These are phyloP conservation scores for Ophiostoma australiae DNA, from an alignment of 2,329 filamentous ascomycete species.

Conservation along the genomic window DNA sequence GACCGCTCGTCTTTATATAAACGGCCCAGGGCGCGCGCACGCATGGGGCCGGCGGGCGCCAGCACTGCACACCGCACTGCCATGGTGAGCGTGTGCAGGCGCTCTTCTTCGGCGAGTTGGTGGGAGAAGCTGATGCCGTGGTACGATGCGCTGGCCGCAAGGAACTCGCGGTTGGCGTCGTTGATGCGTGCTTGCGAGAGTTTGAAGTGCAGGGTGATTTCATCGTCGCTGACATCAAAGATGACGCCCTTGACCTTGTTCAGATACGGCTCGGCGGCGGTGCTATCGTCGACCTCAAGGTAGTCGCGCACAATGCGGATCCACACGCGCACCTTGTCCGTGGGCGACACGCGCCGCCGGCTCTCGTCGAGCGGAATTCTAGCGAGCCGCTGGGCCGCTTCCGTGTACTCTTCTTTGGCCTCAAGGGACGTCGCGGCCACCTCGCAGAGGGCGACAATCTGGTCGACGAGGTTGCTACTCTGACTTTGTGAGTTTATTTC, in stretches of 20 bases:
- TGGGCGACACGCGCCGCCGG: slow-evolving; percentile 74
- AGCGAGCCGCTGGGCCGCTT: slow-evolving; percentile 71
- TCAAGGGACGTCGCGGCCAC: slow-evolving; percentile 81
- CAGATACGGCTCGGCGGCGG: slow-evolving; percentile 75
- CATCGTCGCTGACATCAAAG: slow-evolving; percentile 67
- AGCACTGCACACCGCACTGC: slow-evolving; percentile 90
- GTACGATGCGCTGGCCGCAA: slow-evolving; percentile 83
- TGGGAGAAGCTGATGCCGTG: slow-evolving; percentile 76
- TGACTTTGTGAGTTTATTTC: slow-evolving; percentile 49
- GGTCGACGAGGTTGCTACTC: slow-evolving; percentile 70
- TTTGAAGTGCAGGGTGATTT: slow-evolving; percentile 77
- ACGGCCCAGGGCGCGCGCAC: slow-evolving; percentile 72
- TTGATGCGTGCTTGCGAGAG: slow-evolving; percentile 89
- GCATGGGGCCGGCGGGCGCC: slow-evolving; percentile 80
- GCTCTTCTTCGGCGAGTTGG: slow-evolving; percentile 78
- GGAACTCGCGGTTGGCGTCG: slow-evolving; percentile 83
- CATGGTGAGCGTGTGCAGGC: slow-evolving; percentile 75
- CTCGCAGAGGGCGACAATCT: slow-evolving; percentile 72
- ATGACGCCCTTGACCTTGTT: slow-evolving; percentile 95
- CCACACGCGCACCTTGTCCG: slow-evolving; percentile 81
- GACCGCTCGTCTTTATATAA: slow-evolving; percentile 92
- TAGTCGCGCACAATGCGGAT: slow-evolving; percentile 92
- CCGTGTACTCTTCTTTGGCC: slow-evolving; percentile 69
- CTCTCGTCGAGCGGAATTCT: slow-evolving; percentile 85
- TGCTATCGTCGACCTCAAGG: slow-evolving; percentile 88